These are phyloP conservation scores for Rhytidiadelphus loreus DNA, from an alignment of 225 moss, liverwort and hornwort species.

Conservation along the genomic window DNA sequence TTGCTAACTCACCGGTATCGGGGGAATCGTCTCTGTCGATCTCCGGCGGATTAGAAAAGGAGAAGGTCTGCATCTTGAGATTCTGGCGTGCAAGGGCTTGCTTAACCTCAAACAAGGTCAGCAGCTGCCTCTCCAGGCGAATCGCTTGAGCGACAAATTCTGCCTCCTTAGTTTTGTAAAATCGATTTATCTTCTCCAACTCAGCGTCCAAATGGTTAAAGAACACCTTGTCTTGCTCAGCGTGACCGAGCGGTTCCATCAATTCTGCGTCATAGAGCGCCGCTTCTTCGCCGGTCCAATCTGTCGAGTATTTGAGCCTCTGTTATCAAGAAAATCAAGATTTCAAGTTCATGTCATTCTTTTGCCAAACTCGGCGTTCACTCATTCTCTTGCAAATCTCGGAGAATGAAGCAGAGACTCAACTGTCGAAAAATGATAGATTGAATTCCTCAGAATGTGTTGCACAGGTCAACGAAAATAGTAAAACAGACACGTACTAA, in stretches of 20 bases:
- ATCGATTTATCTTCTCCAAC: slow-evolving; percentile 78
- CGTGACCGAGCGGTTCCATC: slow-evolving; percentile 21
- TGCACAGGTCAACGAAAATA: not conserved
- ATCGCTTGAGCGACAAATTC: slow-evolving; percentile 56
- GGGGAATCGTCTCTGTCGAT: not conserved
- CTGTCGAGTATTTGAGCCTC: not conserved
- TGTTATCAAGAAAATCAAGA: not conserved
- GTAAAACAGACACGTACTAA: not conserved
- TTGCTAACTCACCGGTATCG: slow-evolving; percentile 5
- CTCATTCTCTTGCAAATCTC: not conserved
- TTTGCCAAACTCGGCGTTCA: not conserved
- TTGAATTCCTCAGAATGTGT: not conserved
- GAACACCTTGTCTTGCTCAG: slow-evolving; percentile 50
- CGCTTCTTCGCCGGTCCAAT: not conserved
- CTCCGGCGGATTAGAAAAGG: slow-evolving; percentile 1
- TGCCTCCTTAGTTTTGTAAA: slow-evolving; percentile 65
- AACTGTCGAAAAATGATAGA: not conserved
- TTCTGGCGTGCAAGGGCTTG: slow-evolving; percentile 29
- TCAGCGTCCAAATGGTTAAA: slow-evolving; percentile 65
- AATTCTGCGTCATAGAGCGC: slow-evolving; percentile 8
- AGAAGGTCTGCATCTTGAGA: slow-evolving; percentile 17
- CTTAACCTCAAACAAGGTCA: slow-evolving; percentile 46
- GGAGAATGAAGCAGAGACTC: not conserved
- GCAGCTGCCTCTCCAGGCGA: slow-evolving; percentile 78
- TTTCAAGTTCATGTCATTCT: not conserved